These are phyloP conservation scores for Purshia tridentata DNA, from an alignment of 306 rosid genomes.

Conservation along the genomic window DNA sequence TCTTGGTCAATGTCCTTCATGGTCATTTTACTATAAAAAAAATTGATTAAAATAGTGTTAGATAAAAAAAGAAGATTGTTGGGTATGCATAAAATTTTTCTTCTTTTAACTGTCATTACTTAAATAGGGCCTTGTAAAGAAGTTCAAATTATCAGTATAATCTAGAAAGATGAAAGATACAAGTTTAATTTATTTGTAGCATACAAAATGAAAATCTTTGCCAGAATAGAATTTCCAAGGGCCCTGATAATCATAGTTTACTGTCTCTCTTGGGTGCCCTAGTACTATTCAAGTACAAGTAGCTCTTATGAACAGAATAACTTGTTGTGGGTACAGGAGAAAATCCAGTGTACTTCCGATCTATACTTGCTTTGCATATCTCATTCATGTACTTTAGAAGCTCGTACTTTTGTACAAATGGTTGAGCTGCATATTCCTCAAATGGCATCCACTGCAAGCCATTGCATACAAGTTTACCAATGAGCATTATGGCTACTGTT, in stretches of 20 bases:
- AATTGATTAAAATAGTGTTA: too few relatives aligned
- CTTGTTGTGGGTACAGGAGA: constrained; percentile 34
- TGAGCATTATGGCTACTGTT: too few relatives aligned
- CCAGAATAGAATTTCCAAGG: not conserved
- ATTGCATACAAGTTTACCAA: not conserved
- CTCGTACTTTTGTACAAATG: constrained; percentile 44
- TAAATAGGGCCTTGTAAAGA: not conserved
- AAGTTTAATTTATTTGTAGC: not conserved
- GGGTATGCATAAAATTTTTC: too few relatives aligned
- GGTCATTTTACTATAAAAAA: too few relatives aligned
- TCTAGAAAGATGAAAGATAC: not conserved
- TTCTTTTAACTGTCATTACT: too few relatives aligned
- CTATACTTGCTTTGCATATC: constrained; percentile 51
- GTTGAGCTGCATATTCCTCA: constrained; percentile 62
- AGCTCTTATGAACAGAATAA: constrained; percentile 26
- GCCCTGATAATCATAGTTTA: not conserved
- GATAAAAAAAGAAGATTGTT: too few relatives aligned
- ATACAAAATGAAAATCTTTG: not conserved
- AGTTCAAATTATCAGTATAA: not conserved
- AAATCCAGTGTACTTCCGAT: constrained; percentile 58
- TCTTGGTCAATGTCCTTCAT: too few relatives aligned
- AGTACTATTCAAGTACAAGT: constrained; percentile 45
- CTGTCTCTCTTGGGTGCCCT: not conserved
- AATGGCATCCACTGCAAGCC: constrained; percentile 81
- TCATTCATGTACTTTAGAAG: constrained; percentile 33